These are phyloP conservation scores for Thielaviopsis punctulata DNA, from an alignment of 2,329 filamentous ascomycete genomes.

Conservation along the genomic window DNA sequence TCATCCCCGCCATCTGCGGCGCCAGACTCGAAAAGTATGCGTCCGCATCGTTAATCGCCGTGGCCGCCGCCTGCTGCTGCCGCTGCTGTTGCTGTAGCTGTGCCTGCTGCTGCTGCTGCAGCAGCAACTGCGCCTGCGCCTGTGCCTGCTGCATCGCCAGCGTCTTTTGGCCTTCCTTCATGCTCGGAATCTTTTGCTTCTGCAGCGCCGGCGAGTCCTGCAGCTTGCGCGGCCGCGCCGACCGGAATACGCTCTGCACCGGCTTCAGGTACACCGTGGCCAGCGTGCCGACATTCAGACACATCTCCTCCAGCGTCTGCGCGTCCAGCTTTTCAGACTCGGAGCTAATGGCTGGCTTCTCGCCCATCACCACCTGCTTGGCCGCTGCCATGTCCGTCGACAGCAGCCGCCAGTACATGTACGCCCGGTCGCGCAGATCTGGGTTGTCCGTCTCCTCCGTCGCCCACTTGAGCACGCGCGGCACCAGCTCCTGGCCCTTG, in stretches of 20 bases:
- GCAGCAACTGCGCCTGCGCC: conserved; percentile 26
- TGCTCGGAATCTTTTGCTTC: conserved; percentile 42
- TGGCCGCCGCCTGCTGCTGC: conserved; percentile 22
- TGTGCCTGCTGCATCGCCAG: conserved; percentile 23
- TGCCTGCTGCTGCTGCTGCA: conserved; percentile 16
- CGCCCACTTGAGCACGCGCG: conserved; percentile 92
- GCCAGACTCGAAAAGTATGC: conserved; percentile 74
- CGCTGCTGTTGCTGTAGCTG: conserved; percentile 13
- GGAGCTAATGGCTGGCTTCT: conserved; percentile 90
- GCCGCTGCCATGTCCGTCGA: conserved; percentile 81
- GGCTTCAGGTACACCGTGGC: conserved; percentile 97
- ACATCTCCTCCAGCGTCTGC: conserved; percentile 87
- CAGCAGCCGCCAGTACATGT: conserved; percentile 98
- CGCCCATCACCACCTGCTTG: conserved; percentile 84
- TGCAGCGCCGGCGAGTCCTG: conserved; percentile 76
- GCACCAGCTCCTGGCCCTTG: conserved; percentile 82
- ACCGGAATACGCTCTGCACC: conserved; percentile 90
- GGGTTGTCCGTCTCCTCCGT: conserved; percentile 99
- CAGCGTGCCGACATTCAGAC: conserved; percentile 84
- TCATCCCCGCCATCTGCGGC: conserved; percentile 57
- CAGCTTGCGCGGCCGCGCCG: conserved; percentile 63
- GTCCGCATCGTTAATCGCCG: conserved; percentile 71
- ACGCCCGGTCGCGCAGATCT: conserved; percentile 83
- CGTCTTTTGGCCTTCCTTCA: conserved; percentile 38
- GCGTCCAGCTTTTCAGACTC: conserved; percentile 91